Evolutionary conservation across 768 basidiomycete species (phyloP), one percentile per base, ranked within the genome.

Genomic region (Pluteus cervinus): DNA sequence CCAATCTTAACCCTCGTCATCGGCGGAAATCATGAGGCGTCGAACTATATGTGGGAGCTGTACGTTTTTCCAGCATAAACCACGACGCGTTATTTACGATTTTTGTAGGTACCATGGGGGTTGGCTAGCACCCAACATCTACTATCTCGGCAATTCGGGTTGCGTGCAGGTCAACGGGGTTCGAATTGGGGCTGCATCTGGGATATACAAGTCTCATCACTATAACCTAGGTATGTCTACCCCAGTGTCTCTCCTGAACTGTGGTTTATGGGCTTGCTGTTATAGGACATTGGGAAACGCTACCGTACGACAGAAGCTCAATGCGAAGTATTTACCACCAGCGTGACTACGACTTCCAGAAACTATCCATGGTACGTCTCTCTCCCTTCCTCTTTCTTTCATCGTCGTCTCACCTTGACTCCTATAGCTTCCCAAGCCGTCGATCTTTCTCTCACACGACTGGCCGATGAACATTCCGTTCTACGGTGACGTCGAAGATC

Each of bases 21-120:
- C 42, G 87, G 87, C 14, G 87, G 87, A 4, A 90, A 90, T 50
- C 87, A 90, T 47, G 87, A 90, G 56, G 82, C 82, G 3, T 83
- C 80, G 16, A 86, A 85, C 46, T 88, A 88, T 54, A 66, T 90
- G 58, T 86, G 83, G 80, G 88, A 90, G 53, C 59, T 86, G 79
- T 82, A 45, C 5, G 4, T 14, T 14, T 15, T 15, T 21, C n/a
- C 8, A n/a, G n/a, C n/a, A n/a, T n/a, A n/a, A n/a, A n/a, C n/a
- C n/a, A n/a, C n/a, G n/a, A n/a, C n/a, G n/a, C n/a, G n/a, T n/a
- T n/a, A 16, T 12, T 21, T 17, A 26, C 31, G 7, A 30, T 12
- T 7, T 5, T 38, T 5, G 18, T 38, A 85, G 82, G 33, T 88
- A 83, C 55, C 83, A 89, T 47, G 86, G 86, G 5, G 86, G 85